Conservation (phyloP, 768 basidiomycete species). For the Trametes coccinea region DNA sequence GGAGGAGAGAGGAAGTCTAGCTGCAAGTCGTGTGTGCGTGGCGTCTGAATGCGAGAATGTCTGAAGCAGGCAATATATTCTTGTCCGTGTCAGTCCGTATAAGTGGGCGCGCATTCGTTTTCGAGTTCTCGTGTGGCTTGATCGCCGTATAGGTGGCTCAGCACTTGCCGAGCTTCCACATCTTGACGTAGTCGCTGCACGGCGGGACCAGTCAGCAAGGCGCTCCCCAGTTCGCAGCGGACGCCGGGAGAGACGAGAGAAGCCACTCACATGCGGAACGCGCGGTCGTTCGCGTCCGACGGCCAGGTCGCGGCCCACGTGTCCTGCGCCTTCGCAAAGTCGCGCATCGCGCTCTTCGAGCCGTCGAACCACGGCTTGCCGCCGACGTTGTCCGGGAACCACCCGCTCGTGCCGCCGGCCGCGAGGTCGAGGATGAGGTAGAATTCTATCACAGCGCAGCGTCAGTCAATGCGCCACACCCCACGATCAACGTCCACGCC, state of each 20-base stretch:
- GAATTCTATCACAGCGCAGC: slow-evolving; percentile 50
- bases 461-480: too few species aligned
- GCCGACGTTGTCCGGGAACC: slow-evolving; percentile 64
- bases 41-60: slow-evolving; percentile 4
- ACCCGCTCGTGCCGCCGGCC: slow-evolving; percentile 78
- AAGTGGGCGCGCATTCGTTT: neutral
- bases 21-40: slow-evolving; percentile 8
- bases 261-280: slow-evolving; percentile 61
- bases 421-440: slow-evolving; percentile 81
- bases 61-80: neutral
- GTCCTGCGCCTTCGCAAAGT: slow-evolving; percentile 60
- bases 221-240: neutral
- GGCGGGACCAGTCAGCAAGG: neutral
- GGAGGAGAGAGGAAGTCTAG: neutral
- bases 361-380: slow-evolving; percentile 66
- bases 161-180: slow-evolving; percentile 35
- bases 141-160: neutral
- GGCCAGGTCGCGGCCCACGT: slow-evolving; percentile 83
- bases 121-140: neutral
- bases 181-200: slow-evolving; percentile 37
- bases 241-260: neutral
- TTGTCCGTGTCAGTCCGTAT: slow-evolving; percentile 13
- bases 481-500: too few species aligned
- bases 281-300: slow-evolving; percentile 54
- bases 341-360: slow-evolving; percentile 63